Base-by-base conservation (phyloP, 2,329 filamentous ascomycete species). In the Arthrinium phaeospermum region DNA sequence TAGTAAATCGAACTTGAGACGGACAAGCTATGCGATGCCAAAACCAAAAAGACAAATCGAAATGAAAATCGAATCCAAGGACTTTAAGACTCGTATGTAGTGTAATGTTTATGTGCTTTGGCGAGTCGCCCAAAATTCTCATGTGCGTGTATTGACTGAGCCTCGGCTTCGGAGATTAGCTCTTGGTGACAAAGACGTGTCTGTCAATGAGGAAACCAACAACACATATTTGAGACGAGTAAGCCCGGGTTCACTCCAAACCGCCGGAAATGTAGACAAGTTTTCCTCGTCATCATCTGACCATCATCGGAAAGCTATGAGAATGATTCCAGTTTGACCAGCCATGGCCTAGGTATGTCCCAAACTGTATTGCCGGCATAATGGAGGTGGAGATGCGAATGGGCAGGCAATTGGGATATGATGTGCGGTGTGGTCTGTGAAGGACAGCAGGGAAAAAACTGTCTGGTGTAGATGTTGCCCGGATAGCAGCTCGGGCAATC, bases 271-370 rank as follows among this genome's bases (percentile, higher is more conserved):
- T 12, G 24, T 34, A 16, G 44, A 45, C 47, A 49, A 22, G 68
- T 16, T 41, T 44, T 71, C 69, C 69, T 71, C 69, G 46, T 67
- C 69, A 71, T 64, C 46, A 19, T n/a, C 24, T 71, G 69, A 71
- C 34, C 69, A 53, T 70, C 53, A 70, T 70, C 69, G 41, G 69
- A 47, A 47, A 64, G 44, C 49, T 34, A 22, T 57, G 45, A 10
- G 44, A 30, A 46, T 46, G 44, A 41, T 41, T 10, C 41, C 41
- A 68, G 67, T 68, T 12, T 47, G 12, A 10, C 24, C 67, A 19
- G 67, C 41, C 24, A 45, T 45, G n/a, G 24, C 37, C 64, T 27
- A 37, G 24, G 24, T 41, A 37, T 44, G 44, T 24, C 45, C 22
- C 44, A 16, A 24, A 67, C 6, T 61, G 24, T 45, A 45, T 45